phyloP scores from a whole-genome alignment of 2,329 filamentous ascomycete genomes.

The Macrophomina phaseolina region DNA sequence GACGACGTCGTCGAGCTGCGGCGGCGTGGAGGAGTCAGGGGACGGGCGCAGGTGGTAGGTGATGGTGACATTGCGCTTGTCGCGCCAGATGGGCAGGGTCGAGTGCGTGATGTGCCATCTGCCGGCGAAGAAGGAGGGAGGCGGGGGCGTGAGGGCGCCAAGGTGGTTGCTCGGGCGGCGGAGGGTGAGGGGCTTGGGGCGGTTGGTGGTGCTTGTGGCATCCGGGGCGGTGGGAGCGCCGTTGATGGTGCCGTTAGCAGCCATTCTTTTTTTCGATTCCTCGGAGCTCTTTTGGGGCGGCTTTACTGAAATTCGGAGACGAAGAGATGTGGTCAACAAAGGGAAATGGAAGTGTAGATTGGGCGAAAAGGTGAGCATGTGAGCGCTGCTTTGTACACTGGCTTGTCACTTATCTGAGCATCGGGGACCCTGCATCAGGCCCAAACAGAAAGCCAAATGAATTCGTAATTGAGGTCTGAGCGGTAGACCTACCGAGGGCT shows the following conservation, averaged over 20 bases:
- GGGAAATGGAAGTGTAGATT: not conserved
- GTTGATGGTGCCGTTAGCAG: not conserved
- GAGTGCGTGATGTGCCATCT: conserved; percentile 34
- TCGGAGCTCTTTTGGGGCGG: not conserved
- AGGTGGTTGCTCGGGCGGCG: not conserved
- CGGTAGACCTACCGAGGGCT: not conserved
- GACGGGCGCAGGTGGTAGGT: not conserved
- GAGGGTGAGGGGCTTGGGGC: not conserved
- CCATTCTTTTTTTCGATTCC: not conserved
- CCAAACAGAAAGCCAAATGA: not conserved
- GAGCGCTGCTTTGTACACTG: not conserved
- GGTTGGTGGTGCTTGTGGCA: not conserved
- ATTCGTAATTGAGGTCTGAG: not conserved
- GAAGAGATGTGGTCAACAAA: not conserved
- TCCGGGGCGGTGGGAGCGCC: not conserved
- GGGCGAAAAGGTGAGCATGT: not conserved
- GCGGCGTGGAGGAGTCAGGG: not conserved
- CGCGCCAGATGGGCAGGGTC: conserved; percentile 34
- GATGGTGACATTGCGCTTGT: conserved; percentile 10
- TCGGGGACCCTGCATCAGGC: not conserved
- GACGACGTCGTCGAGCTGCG: conserved; percentile 1
- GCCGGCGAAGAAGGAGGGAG: conserved; percentile 11
- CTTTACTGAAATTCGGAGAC: not conserved
- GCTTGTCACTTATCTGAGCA: too few species aligned
- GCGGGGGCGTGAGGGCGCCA: conserved; percentile 29